phyloP scores from a whole-genome alignment of 257 asterid species.

The Nicotiana undulata region DNA sequence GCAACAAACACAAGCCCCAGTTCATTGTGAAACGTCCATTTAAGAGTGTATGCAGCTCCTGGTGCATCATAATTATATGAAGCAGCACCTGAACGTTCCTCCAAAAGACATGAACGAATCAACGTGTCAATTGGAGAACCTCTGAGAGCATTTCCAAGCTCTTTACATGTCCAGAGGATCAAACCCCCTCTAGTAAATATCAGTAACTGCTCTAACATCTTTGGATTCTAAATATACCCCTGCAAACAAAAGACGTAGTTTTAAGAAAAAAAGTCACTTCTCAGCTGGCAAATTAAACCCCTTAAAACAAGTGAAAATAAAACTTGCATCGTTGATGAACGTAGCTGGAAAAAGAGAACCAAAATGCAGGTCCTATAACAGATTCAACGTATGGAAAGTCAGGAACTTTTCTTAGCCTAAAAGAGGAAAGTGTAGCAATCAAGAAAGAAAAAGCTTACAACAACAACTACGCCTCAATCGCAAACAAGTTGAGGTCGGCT shows the following conservation, averaged over 20 bases:
- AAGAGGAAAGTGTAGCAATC: neutral
- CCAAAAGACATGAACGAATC: constrained; percentile 94
- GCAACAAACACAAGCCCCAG: constrained; percentile 97
- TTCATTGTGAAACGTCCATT: constrained; percentile 95
- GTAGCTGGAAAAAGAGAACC: neutral
- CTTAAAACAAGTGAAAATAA: neutral
- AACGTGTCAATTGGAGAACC: constrained; percentile 89
- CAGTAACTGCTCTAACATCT: constrained; percentile 84
- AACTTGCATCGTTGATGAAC: neutral
- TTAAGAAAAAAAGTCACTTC: neutral
- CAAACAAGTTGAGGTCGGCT: too few species aligned
- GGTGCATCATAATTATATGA: constrained; percentile 81
- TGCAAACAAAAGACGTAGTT: neutral
- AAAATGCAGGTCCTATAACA: neutral
- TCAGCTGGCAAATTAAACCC: neutral
- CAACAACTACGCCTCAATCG: too few species aligned
- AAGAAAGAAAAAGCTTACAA: neutral
- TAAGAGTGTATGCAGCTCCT: constrained; percentile 88
- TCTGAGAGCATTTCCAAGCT: constrained; percentile 88
- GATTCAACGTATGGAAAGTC: neutral
- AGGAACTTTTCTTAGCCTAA: neutral
- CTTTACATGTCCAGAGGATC: constrained; percentile 97
- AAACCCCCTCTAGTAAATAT: constrained; percentile 93
- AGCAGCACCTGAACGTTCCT: constrained; percentile 90
- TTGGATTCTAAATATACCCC: constrained; percentile 9